Evolutionary conservation across 2,329 filamentous ascomycete species (phyloP), one percentile per base, ranked within the genome.

Genomic region (Fusarium transvaalense): DNA sequence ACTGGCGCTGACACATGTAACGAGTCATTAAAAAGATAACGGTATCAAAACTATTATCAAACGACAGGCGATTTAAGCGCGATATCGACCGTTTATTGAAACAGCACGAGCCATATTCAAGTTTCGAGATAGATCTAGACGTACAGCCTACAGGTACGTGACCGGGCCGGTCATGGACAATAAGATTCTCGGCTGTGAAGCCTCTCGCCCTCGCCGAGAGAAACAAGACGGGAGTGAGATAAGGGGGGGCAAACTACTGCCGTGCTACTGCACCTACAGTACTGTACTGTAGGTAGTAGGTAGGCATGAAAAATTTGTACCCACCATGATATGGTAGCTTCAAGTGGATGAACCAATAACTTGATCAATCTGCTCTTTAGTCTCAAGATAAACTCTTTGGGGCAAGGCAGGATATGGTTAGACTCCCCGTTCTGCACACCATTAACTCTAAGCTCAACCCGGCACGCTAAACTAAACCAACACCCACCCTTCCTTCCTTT

Each of bases 401-500:
- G 43, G 34, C 47, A 51, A 63, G 55, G 34, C 48, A 38, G 21
- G 31, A 62, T 35, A 25, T n/a, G 67, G 67, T 38, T 70, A 70
- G 67, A 65, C 39, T 56, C 50, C 51, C 67, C 67, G 67, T 50
- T 31, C 63, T 68, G 55, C 59, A 70, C 67, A 70, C 67, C 67
- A 71, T 57, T 47, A 46, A 29, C 39, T 55, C 15, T 48, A 45
- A 45, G 56, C 39, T 58, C 23, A 38, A 34, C 31, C 27, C 23
- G 43, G 27, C 10, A 38, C 31, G 35, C 53, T 58, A 47, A 29
- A 37, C 53, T 58, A 47, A 29, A 37, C 59, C n/a, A 45, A 45
- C 42, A 31, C 50, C 51, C 38, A 29, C 10, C n/a, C n/a, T n/a
- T n/a, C n/a, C n/a, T n/a, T n/a, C n/a, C 23, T 38, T 29, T 43